Base-by-base conservation (phyloP, 495 filamentous ascomycete species). In the Hypoxylon subgilvum region DNA sequence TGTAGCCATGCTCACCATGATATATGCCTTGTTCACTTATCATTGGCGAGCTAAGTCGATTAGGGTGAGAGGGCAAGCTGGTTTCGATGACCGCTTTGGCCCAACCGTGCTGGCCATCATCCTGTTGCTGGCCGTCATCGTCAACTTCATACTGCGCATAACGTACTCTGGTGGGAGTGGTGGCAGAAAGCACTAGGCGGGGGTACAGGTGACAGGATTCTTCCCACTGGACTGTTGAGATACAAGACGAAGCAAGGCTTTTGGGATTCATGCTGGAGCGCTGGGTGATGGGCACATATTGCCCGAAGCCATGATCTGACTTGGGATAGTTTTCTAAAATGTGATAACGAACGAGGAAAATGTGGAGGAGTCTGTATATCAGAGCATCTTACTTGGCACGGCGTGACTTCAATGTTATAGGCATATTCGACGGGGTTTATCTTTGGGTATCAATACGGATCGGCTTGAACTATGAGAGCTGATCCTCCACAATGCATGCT, bases 1-100 rank as follows among this genome's bases (percentile, higher is more conserved):
- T 58, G 92, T 97, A 53, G 92, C 95, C 42, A 92, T 99, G 88
- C 85, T 86, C 3, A 86, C 91, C 23, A 97, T 97, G 93, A 76
- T 96, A 41, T 99, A 99, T 67, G 94, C 94, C 21, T 79, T 97
- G 6, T 83, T 89, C 40, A 96, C 94, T 10, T 99, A 94, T 74
- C 95, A 97, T 69, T 99, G 94, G 94, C 79, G 94, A 32, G 94
- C 95, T 6, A 91, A 89, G 69, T 93, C 88, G 67, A 99, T 99
- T 65, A 79, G 94, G 48, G 81, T 88, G 76, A 79, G 93, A 25
- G 95, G 95, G 6, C 91, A 96, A 76, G 91, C 89, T 8, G 94
- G 93, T 18, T 97, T 97, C 70, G 95, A 99, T 65, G 94, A 99
- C 77, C 83, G 91, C 16, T 90, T 93, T 60, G 94, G 94, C 4